phyloP scores from a whole-genome alignment of 23 red algal species.

The Gracilaria domingensis region DNA sequence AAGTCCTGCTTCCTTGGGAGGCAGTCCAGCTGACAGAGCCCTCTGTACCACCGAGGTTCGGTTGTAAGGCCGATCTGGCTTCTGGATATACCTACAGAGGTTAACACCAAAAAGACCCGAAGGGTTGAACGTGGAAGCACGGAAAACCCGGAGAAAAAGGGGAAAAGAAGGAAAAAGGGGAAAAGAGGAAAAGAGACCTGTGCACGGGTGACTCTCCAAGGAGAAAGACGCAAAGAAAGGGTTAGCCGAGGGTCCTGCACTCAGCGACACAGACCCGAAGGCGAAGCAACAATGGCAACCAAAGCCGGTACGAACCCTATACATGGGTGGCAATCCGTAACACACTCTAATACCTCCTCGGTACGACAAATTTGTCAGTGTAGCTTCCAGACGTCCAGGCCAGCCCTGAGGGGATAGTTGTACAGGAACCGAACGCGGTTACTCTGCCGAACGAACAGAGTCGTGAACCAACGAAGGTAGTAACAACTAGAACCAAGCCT shows the following conservation, averaged over 20 bases:
- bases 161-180: neutral
- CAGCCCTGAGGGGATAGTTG: neutral
- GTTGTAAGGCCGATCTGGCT: too few relatives aligned
- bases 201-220: neutral
- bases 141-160: neutral
- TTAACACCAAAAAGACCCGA: too few relatives aligned
- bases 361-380: too few relatives aligned
- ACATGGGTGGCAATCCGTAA: neutral
- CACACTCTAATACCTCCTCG: too few relatives aligned
- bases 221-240: neutral
- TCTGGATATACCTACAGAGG: too few relatives aligned
- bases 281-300: neutral
- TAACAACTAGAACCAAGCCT: neutral
- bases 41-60: too few relatives aligned
- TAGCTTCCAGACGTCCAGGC: neutral
- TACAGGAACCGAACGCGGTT: neutral
- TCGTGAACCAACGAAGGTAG: neutral
- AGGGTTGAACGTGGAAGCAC: neutral
- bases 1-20: too few relatives aligned
- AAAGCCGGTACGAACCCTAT: neutral
- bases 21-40: too few relatives aligned
- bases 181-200: neutral
- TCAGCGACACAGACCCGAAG: neutral
- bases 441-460: neutral
- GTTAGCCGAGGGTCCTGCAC: neutral